Conservation (phyloP, 164 flowering plant species). For the Tetracentron sinense region DNA sequence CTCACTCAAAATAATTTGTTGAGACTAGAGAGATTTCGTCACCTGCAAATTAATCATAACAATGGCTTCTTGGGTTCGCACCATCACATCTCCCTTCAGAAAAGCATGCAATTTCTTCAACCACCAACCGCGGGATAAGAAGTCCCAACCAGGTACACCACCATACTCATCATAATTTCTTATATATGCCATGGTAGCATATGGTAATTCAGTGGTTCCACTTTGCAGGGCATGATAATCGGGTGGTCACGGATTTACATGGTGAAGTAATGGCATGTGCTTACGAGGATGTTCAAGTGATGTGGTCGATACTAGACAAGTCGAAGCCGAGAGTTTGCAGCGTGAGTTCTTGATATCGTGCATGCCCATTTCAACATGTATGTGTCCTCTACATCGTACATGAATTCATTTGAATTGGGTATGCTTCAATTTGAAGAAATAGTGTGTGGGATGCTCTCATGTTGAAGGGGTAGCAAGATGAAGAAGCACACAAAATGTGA, state of each 20-base stretch:
- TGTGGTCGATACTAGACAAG: constrained; percentile 83
- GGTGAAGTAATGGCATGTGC: constrained; percentile 86
- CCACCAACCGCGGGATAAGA: constrained; percentile 38
- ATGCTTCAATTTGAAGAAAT: too few relatives aligned
- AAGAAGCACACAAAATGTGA: too few relatives aligned
- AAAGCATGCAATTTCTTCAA: constrained; percentile 65
- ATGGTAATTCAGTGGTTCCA: neutral
- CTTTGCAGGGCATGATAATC: constrained; percentile 38
- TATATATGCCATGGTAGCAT: neutral
- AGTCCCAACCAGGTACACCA: constrained; percentile 41
- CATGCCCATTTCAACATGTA: too few relatives aligned
- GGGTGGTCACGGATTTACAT: constrained; percentile 47
- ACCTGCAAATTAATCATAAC: too few relatives aligned
- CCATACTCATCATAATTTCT: neutral
- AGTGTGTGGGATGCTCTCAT: too few relatives aligned
- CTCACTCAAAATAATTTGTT: too few relatives aligned
- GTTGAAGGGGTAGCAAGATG: too few relatives aligned
- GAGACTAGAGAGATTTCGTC: too few relatives aligned
- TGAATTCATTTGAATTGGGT: too few relatives aligned
- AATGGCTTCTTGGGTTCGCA: constrained; percentile 67
- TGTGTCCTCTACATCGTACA: too few relatives aligned
- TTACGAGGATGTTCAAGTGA: constrained; percentile 80
- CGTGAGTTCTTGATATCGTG: too few relatives aligned
- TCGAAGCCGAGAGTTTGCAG: constrained; percentile 34
- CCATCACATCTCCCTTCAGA: constrained; percentile 63